A percentile compares a stretch with the other conserved stretches of the same genome.
Evolutionary conservation across 1,139 yeast genomes (phyloP).

Genomic region (Magnusiomyces sp.): DNA sequence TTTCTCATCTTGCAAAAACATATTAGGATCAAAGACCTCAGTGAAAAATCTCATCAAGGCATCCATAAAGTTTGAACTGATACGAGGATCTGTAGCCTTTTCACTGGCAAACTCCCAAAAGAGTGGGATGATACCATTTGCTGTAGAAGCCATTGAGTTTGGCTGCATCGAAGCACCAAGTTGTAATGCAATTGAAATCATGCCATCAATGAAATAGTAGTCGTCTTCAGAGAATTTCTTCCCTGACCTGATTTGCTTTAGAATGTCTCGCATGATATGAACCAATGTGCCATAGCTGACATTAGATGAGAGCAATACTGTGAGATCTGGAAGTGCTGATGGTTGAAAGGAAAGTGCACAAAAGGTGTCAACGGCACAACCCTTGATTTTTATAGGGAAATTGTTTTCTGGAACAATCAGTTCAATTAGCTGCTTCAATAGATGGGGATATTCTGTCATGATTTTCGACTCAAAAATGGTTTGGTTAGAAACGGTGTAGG

Average conservation of each 20-base stretch:
- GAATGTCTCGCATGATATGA: constrained; percentile 58
- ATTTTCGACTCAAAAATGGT: constrained; percentile 51
- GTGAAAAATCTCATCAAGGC: constrained; percentile 48
- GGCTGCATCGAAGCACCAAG: constrained; percentile 23
- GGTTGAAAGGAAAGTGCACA: constrained; percentile 64
- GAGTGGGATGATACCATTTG: constrained; percentile 66
- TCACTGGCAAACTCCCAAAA: constrained; percentile 54
- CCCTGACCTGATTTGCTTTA: constrained; percentile 35
- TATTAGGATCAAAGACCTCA: constrained; percentile 37
- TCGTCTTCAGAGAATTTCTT: constrained; percentile 33
- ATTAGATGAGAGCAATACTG: constrained; percentile 81
- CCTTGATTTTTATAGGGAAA: constrained; percentile 42
- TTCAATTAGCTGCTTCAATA: constrained; percentile 63
- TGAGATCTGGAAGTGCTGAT: constrained; percentile 67
- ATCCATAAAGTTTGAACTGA: constrained; percentile 60
- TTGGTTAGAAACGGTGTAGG: constrained; percentile 29
- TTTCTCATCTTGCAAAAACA: constrained; percentile 49
- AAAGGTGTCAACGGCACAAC: constrained; percentile 58
- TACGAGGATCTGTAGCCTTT: constrained; percentile 43
- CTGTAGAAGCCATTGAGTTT: constrained; percentile 29
- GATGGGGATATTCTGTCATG: constrained; percentile 67
- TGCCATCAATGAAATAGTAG: constrained; percentile 24
- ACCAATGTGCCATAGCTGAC: constrained; percentile 78
- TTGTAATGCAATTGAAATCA: constrained; percentile 26
- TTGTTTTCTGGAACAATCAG: constrained; percentile 54